These are phyloP conservation scores for Solanum hybrid DNA, from an alignment of 305 asterid genomes.

Conservation along the genomic window DNA sequence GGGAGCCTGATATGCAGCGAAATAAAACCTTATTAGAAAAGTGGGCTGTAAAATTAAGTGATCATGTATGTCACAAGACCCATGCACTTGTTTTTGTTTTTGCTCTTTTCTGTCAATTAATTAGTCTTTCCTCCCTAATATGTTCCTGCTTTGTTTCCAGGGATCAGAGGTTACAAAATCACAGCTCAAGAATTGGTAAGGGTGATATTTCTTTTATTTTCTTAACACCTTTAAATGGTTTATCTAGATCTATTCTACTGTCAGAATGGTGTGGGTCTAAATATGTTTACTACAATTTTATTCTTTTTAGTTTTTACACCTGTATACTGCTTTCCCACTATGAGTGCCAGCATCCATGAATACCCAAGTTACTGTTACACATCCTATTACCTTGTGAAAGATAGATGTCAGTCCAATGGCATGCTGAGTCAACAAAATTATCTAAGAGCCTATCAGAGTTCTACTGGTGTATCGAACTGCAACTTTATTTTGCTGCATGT, in stretches of 20 bases:
- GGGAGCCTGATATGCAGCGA: constrained; percentile 93
- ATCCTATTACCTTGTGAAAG: not conserved
- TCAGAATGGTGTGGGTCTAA: not conserved
- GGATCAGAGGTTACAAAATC: constrained; percentile 95
- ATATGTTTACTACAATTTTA: not conserved
- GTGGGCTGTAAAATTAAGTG: constrained; percentile 83
- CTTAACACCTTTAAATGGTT: not conserved
- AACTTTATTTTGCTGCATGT: not conserved
- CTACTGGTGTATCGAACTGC: not conserved
- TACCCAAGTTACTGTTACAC: not conserved
- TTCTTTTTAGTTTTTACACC: not conserved
- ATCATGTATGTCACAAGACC: constrained; percentile 40
- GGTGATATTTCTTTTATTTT: constrained; percentile 3
- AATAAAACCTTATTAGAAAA: constrained; percentile 41
- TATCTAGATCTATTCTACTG: not conserved
- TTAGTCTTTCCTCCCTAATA: not conserved
- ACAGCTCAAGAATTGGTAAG: constrained; percentile 92
- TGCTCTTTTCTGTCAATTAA: not conserved
- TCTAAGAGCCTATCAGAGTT: not conserved
- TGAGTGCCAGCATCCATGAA: not conserved
- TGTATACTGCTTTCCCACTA: not conserved
- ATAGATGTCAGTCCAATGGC: not conserved
- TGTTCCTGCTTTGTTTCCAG: constrained; percentile 30
- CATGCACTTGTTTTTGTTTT: not conserved
- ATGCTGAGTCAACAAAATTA: not conserved